Conservation (phyloP, 768 basidiomycete genomes). For the Scleroderma bovista region DNA sequence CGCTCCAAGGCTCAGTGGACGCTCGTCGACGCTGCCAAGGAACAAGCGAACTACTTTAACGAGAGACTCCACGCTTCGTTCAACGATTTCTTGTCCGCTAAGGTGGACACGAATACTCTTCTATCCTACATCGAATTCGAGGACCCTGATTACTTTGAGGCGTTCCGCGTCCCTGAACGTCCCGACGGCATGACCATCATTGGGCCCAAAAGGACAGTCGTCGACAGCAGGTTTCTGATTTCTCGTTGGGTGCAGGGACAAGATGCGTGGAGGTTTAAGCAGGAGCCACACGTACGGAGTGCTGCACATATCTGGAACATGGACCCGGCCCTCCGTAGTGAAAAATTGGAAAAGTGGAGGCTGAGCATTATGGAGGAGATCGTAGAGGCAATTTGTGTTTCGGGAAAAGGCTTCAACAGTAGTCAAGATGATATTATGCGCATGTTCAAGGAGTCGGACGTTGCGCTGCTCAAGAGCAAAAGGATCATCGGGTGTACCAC, state of each 20-base stretch:
- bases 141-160: conserved; percentile 38
- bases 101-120: conserved; percentile 25
- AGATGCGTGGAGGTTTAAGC: conserved; percentile 39
- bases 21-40: conserved; percentile 37
- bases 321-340: conserved; percentile 21
- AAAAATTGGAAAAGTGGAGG: conserved; percentile 29
- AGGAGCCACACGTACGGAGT: conserved; percentile 14
- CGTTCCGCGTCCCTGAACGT: conserved; percentile 39
- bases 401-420: conserved; percentile 37
- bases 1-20: conserved; percentile 34
- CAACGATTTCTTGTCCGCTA: conserved; percentile 17
- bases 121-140: conserved; percentile 50
- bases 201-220: no score
- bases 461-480: conserved; percentile 37
- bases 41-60: conserved; percentile 3
- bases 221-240: conserved; percentile 44
- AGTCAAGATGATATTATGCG: conserved; percentile 30
- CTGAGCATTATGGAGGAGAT: conserved; percentile 30
- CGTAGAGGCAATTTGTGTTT: conserved; percentile 28
- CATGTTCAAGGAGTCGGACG: conserved; percentile 31
- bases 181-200: conserved; percentile 31
- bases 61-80: conserved; percentile 26
- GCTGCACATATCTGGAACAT: conserved; percentile 35
- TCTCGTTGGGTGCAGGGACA: conserved; percentile 40
- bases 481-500: conserved; percentile 65